Conservation (phyloP, 2,329 filamentous ascomycete genomes). For the Drechslerella dactyloides region DNA sequence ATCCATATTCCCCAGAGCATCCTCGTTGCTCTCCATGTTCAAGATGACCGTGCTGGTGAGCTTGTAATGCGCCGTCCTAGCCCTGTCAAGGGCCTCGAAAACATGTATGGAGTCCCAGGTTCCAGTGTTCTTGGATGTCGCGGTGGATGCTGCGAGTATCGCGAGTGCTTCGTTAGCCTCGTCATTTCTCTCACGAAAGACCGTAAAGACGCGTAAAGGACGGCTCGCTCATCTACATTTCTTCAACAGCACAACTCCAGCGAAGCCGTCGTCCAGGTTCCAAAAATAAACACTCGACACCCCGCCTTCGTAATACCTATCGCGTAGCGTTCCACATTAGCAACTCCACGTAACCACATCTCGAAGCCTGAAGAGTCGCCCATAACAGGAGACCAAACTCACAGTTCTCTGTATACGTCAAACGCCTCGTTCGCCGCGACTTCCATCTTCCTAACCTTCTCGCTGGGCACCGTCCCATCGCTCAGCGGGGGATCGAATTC, state of each 20-base stretch:
- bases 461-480: slow-evolving; percentile 85
- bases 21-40: slow-evolving; percentile 73
- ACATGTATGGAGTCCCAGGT: slow-evolving; percentile 99
- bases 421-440: slow-evolving; percentile 93
- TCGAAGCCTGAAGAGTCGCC: background rate
- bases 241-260: slow-evolving; percentile 92
- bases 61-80: slow-evolving; percentile 93
- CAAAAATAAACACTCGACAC: slow-evolving; percentile 97
- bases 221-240: slow-evolving; percentile 69
- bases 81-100: slow-evolving; percentile 92
- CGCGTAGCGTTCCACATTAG: background rate
- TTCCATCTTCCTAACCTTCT: slow-evolving; percentile 91
- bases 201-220: background rate
- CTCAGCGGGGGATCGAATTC: slow-evolving; percentile 92
- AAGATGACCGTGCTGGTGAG: slow-evolving; percentile 96
- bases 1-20: slow-evolving; percentile 81
- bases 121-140: slow-evolving; percentile 71
- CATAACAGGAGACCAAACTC: slow-evolving; percentile 54
- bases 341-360: background rate
- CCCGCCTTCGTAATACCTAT: slow-evolving; percentile 87
- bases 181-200: background rate
- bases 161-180: slow-evolving; percentile 2
- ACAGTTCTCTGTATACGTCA: slow-evolving; percentile 91
- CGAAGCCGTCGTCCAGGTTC: slow-evolving; percentile 97
- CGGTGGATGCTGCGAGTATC: slow-evolving; percentile 66